Conservation (phyloP, 164 flowering plant species). For the grape (Vitis vinifera) region DNA sequence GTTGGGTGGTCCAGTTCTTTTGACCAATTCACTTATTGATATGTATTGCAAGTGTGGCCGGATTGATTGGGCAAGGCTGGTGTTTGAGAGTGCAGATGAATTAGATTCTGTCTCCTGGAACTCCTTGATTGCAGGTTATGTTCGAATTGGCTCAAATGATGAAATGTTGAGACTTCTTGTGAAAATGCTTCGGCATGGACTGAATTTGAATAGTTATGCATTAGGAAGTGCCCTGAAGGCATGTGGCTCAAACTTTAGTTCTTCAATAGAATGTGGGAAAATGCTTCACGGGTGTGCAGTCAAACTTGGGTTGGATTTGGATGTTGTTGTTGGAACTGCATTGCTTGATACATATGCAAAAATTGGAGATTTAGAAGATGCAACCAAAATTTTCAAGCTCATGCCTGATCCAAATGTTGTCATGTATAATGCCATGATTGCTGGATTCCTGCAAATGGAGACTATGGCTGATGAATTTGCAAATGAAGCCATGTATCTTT, state of each 20-base stretch:
- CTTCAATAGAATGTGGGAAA: slow-evolving; percentile 30
- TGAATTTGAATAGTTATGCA: slow-evolving; percentile 40
- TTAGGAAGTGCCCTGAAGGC: slow-evolving; percentile 57
- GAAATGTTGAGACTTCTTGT: slow-evolving; percentile 34
- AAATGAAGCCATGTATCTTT: slow-evolving; percentile 41
- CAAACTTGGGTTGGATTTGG: slow-evolving; percentile 43
- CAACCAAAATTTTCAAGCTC: slow-evolving; percentile 33
- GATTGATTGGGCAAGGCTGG: slow-evolving; percentile 36
- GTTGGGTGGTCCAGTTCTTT: slow-evolving; percentile 21
- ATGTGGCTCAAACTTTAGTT: slow-evolving; percentile 29
- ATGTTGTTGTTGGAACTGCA: slow-evolving; percentile 54
- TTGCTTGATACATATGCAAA: slow-evolving; percentile 67
- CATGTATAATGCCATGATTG: slow-evolving; percentile 67
- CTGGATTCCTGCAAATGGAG: slow-evolving; percentile 35
- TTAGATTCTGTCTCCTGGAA: slow-evolving; percentile 63
- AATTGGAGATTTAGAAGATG: slow-evolving; percentile 33
- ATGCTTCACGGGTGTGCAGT: slow-evolving; percentile 38
- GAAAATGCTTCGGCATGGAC: slow-evolving; percentile 49
- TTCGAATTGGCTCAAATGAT: slow-evolving; percentile 24
- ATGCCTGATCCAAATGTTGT: slow-evolving; percentile 45
- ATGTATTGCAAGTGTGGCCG: slow-evolving; percentile 57
- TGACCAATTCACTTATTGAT: slow-evolving; percentile 48
- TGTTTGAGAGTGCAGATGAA: slow-evolving; percentile 44
- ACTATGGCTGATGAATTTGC: slow-evolving; percentile 18
- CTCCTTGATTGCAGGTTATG: slow-evolving; percentile 53